Percentiles rank a stretch among this genome's conserved stretches.
Evolutionary conservation across 208 protist genomes (phyloP).

Genomic region (Crithidia bombi): DNA sequence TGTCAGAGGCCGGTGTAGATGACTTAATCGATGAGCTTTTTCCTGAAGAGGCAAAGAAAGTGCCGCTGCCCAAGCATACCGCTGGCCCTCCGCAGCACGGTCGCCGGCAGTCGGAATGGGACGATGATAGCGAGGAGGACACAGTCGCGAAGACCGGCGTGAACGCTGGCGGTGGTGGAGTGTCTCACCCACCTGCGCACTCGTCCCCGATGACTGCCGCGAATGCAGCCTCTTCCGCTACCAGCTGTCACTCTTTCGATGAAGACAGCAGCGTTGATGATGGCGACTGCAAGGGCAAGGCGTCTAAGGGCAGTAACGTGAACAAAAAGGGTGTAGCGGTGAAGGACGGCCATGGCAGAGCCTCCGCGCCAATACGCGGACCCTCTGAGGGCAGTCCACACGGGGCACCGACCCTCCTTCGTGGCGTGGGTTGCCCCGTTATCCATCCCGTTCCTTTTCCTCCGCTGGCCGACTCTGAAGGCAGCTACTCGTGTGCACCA

Average conservation of each 20-base stretch:
- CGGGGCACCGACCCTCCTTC: neutral
- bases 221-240: neutral
- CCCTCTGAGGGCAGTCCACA: neutral
- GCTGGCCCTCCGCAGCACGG: neutral
- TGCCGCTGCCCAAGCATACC: neutral
- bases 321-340: neutral
- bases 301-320: neutral
- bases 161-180: neutral
- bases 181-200: neutral
- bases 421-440: constrained; percentile 8
- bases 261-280: constrained; percentile 46
- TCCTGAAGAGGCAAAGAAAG: constrained; percentile 29
- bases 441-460: constrained; percentile 75
- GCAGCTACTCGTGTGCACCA: constrained; percentile 41
- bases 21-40: constrained; percentile 82
- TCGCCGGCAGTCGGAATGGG: constrained; percentile 42
- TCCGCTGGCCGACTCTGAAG: constrained; percentile 28
- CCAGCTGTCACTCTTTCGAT: constrained; percentile 42
- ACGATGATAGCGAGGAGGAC: constrained; percentile 58
- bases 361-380: neutral
- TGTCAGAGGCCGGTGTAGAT: constrained; percentile 52
- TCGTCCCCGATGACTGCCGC: neutral
- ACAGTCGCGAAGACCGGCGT: neutral
- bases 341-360: neutral
- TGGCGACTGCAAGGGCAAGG: neutral